Evolutionary conservation across 306 rosid genomes (phyloP), one percentile per base, ranked within the genome.

Genomic region (Clitoria ternatea): DNA sequence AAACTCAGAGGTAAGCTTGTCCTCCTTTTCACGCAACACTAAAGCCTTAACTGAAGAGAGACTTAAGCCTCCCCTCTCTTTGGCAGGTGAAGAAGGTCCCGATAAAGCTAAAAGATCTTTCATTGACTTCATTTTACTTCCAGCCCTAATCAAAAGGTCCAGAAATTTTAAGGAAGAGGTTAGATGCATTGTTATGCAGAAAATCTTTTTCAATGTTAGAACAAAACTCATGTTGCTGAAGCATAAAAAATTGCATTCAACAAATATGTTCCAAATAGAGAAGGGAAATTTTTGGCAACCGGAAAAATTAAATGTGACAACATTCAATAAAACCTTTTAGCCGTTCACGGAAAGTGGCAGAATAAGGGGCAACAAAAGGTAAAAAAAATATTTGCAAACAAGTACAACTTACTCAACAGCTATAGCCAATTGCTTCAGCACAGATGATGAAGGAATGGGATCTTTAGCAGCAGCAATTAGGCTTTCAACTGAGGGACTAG

Each of bases 1-100:
- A 78, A 86, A 91, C 77, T 79, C 92, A 37, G 82, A 73, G 66
- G 86, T 69, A 77, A 80, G 81, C 37, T 77, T 89, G 45, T 91
- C 92, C 66, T 89, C 96, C 85, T 87, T 95, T 70, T 91, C 99
- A 64, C 91, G 89, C 69, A 95, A 73, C 83, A 95, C 83, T 76
- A 94, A 73, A 20, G 96, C 92, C 82, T 88, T 95, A 78, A 95
- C 84, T 9, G 89, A 86, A 40, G 88, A 86, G 61, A 95, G 89
- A 83, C 84, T 89, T 62, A 91, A 84, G 63, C 88, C 89, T 4
- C 86, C 74, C 71, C 90, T 94, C 79, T 90, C 98, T 80, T 61
- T 86, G 45, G 77, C 85, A 37, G 96, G 87, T 47, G 99, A 89
- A 80, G 90, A 85, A 83, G 66, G 67, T 68, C 77, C 86, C 49